Conservation (phyloP, 164 flowering plant genomes). For the Warburgia ugandensis region DNA sequence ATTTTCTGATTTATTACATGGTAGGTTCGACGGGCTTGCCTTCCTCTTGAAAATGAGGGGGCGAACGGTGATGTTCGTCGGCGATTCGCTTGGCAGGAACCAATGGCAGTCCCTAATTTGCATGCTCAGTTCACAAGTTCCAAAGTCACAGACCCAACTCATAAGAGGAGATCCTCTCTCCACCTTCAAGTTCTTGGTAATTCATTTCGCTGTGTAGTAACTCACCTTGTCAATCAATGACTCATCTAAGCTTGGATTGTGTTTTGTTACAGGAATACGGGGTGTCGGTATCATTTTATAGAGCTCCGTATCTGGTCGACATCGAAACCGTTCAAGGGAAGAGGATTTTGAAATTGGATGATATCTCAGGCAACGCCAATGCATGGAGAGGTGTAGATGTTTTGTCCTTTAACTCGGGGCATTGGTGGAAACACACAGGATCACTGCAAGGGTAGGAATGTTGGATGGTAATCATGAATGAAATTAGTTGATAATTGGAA, state of each 20-base stretch:
- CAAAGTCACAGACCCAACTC: conserved; percentile 45
- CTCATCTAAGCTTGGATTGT: too few species aligned
- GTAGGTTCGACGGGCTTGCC: conserved; percentile 63
- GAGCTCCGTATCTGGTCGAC: conserved; percentile 50
- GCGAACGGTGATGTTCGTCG: conserved; percentile 80
- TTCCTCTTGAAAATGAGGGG: conserved; percentile 69
- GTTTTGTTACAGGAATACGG: conserved; percentile 36
- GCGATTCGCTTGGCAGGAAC: conserved; percentile 80
- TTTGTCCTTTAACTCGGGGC: conserved; percentile 60
- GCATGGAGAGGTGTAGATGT: conserved; percentile 48
- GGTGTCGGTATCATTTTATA: conserved; percentile 20
- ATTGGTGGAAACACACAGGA: conserved; percentile 70
- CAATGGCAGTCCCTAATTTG: conserved; percentile 97
- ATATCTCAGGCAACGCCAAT: conserved; percentile 27
- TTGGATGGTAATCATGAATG: too few species aligned
- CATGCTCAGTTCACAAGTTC: conserved; percentile 46
- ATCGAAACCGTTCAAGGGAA: conserved; percentile 22
- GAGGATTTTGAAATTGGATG: conserved; percentile 42
- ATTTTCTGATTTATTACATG: neutral
- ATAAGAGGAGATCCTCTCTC: conserved; percentile 68
- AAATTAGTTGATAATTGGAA: too few species aligned
- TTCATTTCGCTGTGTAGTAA: too few species aligned
- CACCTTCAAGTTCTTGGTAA: conserved; percentile 71
- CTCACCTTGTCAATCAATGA: too few species aligned
- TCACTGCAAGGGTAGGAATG: conserved; percentile 35